Evolutionary conservation across 169 alveolate species (phyloP).

Genomic region (Neospora caninum): DNA sequence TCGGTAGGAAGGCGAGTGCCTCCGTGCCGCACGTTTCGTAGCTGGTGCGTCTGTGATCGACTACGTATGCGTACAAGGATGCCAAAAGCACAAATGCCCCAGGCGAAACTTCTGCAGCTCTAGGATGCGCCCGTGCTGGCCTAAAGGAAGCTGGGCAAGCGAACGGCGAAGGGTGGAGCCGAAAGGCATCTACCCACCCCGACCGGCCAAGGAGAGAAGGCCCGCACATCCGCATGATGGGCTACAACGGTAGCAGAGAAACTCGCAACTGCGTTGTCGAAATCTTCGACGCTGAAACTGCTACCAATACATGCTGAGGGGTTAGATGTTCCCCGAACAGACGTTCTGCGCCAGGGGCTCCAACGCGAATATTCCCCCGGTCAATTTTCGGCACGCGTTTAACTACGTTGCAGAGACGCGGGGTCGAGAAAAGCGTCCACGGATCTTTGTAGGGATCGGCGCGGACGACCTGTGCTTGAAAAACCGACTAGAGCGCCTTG

Average conservation of each 20-base stretch:
- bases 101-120: neutral
- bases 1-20: neutral
- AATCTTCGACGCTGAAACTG: too few species aligned
- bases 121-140: neutral
- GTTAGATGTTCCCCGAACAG: too few species aligned
- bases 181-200: neutral
- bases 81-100: neutral
- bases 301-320: too few species aligned
- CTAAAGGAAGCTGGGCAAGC: neutral
- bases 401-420: neutral
- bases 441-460: too few species aligned
- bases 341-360: too few species aligned
- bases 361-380: too few species aligned
- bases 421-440: neutral
- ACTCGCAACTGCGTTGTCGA: neutral
- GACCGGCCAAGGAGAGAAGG: neutral
- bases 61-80: slow-evolving; percentile 7
- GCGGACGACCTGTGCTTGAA: too few species aligned
- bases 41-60: neutral
- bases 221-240: neutral
- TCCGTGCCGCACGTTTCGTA: neutral
- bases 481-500: too few species aligned
- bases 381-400: too few species aligned
- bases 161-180: neutral
- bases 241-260: neutral